Evolutionary conservation across 1,284 basidiomycete genomes (phyloP), one percentile per base, ranked within the genome.

Genomic region (Cryptococcus sp.): DNA sequence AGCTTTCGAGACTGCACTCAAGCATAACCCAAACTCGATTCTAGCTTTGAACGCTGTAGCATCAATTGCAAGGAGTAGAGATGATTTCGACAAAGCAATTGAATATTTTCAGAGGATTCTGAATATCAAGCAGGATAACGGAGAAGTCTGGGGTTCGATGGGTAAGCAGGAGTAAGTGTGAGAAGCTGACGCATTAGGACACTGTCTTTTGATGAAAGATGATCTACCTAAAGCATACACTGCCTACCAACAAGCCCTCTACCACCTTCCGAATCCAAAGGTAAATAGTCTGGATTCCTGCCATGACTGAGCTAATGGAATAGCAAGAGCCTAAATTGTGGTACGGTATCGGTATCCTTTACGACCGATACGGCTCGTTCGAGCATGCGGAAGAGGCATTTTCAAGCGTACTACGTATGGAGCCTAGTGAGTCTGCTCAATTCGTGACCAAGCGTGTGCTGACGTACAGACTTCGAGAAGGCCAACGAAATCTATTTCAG

Each of bases 371-470:
- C 72, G 94, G 96, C 23, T 96, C 91, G 46, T 82, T 99, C 65
- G 93, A 98, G 75, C 94, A 98, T 66, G 96, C 94, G 57, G 94
- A 98, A 74, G 96, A 98, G 73, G 94, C 96, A 0, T 98, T 98
- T 68, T 86, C 91, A 0, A 94, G 90, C 28, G 94, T 98, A 21
- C 84, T 98, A 34, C 82, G 88, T 59, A 98, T 98, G 91, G 93
- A 98, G 75, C 89, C 91, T 72, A 87, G 91, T 93, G 43, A 60
- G 76, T 69, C 22, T 9, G 4, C 28, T 5, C 28, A 4, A 4
- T 28, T 28, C 28, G 28, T 24, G 5, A 43, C 23, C 14, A 18
- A 4, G 18, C 37, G 24, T 19, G 4, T 34, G 24, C 44, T 53
- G 40, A 54, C 14, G 0, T 19, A 16, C 62, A 85, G 92, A 94